These are phyloP conservation scores for Colletotrichum gigasporum DNA, from an alignment of 2,329 filamentous ascomycete genomes.

Conservation along the genomic window DNA sequence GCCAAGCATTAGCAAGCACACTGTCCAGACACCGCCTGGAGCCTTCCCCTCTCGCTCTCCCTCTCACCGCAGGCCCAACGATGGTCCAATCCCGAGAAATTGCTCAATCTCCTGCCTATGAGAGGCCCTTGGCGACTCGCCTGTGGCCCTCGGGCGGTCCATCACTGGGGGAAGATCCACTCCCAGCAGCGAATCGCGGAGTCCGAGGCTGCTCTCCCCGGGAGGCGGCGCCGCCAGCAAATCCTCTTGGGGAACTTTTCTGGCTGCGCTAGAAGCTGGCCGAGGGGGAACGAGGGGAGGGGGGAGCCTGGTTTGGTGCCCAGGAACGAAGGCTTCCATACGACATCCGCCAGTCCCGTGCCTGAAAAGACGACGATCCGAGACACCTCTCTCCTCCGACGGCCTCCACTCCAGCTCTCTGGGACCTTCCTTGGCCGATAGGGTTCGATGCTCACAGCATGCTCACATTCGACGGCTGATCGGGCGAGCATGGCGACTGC, in stretches of 20 bases:
- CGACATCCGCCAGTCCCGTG: constrained; percentile 2
- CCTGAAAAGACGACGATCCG: too few species aligned
- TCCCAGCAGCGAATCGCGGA: constrained; percentile 39
- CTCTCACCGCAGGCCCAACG: background rate
- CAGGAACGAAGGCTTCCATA: background rate
- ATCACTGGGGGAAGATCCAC: constrained; percentile 28
- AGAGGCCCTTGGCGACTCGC: constrained; percentile 36
- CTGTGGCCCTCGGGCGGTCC: constrained; percentile 22
- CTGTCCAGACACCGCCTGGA: background rate
- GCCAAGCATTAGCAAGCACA: too few species aligned
- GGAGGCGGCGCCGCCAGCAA: constrained; percentile 10
- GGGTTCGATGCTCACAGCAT: background rate
- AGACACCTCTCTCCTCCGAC: too few species aligned
- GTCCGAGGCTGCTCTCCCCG: constrained; percentile 5
- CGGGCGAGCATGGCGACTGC: background rate
- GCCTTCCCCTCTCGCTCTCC: background rate
- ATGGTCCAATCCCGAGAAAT: constrained; percentile 41
- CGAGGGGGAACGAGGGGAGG: background rate
- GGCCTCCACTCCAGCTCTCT: background rate
- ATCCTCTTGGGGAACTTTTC: background rate
- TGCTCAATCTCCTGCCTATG: constrained; percentile 40
- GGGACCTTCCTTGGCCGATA: background rate
- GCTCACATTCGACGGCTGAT: background rate
- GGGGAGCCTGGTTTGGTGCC: background rate
- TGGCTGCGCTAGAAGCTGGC: background rate